A percentile compares a stretch with the other conserved stretches of the same genome.
Conservation (phyloP, 169 alveolate species). For the Perkinsus marinus region DNA sequence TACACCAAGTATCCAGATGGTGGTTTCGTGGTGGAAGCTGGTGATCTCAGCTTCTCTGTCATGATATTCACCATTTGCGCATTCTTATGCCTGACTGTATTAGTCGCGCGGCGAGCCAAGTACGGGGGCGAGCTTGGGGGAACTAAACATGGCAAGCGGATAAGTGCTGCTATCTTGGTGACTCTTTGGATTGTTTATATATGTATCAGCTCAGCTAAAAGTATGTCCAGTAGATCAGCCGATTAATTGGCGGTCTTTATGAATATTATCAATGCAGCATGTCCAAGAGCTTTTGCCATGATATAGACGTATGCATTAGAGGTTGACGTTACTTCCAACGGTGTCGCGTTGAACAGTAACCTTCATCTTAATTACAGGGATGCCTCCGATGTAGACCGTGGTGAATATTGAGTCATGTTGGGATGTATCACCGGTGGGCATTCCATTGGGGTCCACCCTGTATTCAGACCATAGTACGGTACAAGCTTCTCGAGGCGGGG, state of each 20-base stretch:
- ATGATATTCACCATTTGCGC: conserved; percentile 6
- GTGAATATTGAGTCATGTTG: too few species aligned
- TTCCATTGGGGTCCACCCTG: too few species aligned
- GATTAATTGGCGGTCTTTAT: neutral
- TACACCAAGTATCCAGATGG: neutral
- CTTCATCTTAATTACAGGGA: too few species aligned
- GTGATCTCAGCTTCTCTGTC: conserved; percentile 8
- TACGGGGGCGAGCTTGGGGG: conserved; percentile 31
- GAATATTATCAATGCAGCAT: too few species aligned
- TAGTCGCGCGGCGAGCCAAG: conserved; percentile 12
- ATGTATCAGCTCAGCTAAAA: neutral
- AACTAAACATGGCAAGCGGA: neutral
- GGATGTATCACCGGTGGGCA: too few species aligned
- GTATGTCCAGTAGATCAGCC: neutral
- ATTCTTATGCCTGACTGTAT: neutral
- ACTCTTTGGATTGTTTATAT: neutral
- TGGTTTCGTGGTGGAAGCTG: conserved; percentile 7
- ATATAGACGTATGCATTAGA: too few species aligned
- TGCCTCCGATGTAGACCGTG: too few species aligned
- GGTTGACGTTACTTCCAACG: too few species aligned
- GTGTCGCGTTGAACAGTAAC: too few species aligned
- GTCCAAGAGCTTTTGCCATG: too few species aligned
- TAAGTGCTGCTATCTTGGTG: neutral
- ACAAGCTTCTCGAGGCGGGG: too few species aligned
- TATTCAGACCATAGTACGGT: too few species aligned